Evolutionary conservation across 2,329 filamentous ascomycete species (phyloP).

Genomic region (Claviceps sp.): DNA sequence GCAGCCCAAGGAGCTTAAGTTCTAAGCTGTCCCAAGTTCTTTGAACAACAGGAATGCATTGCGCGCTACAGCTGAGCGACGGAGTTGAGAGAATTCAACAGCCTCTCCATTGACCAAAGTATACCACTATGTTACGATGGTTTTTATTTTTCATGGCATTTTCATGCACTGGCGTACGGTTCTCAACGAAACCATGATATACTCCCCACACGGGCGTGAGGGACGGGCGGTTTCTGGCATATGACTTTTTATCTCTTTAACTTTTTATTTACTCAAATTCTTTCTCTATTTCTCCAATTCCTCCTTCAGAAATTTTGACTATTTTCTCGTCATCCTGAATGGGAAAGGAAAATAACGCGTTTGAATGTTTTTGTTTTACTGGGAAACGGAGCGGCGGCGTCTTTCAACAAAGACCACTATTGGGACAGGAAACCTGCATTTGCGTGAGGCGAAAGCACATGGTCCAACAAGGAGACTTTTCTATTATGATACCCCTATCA

Average conservation of each 20-base stretch:
- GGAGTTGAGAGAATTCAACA: constrained; percentile 27
- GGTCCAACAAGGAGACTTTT: constrained; percentile 21
- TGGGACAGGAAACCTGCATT: constrained; percentile 23
- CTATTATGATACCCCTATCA: constrained; percentile 27
- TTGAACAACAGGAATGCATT: not conserved
- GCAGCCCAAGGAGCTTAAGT: constrained; percentile 88
- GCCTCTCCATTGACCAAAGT: constrained; percentile 18
- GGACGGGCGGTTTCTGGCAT: constrained; percentile 22
- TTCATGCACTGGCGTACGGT: constrained; percentile 29
- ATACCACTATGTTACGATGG: constrained; percentile 19
- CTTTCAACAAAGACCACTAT: constrained; percentile 33
- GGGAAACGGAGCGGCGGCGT: constrained; percentile 25
- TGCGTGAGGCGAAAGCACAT: constrained; percentile 20
- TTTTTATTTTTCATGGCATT: constrained; percentile 23
- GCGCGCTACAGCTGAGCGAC: not conserved
- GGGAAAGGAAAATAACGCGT: not conserved
- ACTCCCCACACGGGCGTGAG: constrained; percentile 20
- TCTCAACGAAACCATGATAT: constrained; percentile 31
- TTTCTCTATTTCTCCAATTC: constrained; percentile 6
- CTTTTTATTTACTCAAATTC: constrained; percentile 2
- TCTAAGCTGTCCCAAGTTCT: constrained; percentile 41
- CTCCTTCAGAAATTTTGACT: constrained; percentile 7
- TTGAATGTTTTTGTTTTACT: constrained; percentile 16
- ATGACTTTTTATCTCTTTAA: constrained; percentile 9
- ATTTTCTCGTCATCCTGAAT: constrained; percentile 9